These are phyloP conservation scores for Mesotaenium endlicherianum DNA, from an alignment of 139 green algal genomes.

Conservation along the genomic window DNA sequence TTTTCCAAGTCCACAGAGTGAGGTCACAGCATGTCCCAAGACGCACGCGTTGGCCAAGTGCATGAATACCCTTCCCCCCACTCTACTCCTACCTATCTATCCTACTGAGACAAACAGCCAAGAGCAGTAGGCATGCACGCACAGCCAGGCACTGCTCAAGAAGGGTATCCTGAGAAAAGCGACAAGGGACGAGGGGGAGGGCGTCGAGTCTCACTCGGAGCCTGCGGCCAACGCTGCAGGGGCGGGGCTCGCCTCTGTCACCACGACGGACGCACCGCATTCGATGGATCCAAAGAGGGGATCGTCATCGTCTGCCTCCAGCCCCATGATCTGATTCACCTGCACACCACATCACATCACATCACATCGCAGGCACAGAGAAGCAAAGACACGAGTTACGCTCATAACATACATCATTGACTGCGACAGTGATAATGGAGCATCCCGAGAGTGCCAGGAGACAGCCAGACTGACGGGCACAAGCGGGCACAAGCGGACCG, in stretches of 20 bases:
- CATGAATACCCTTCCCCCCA: no score
- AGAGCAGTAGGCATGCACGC: no score
- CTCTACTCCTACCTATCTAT: no score
- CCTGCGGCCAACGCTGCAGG: no score
- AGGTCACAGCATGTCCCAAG: no score
- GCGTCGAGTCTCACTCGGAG: no score
- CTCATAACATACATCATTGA: neutral
- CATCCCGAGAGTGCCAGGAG: neutral
- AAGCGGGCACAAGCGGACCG: neutral
- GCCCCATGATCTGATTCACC: neutral
- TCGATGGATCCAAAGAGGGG: neutral
- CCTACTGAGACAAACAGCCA: no score
- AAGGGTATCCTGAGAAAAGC: no score
- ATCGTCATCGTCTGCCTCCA: slow-evolving; percentile 1
- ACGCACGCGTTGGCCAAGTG: no score
- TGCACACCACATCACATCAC: neutral
- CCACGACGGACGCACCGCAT: neutral
- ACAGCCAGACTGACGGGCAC: neutral
- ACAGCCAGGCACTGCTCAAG: slow-evolving; percentile 21
- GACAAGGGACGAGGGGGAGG: no score
- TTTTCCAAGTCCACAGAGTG: no score
- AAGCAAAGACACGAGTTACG: neutral
- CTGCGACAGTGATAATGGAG: neutral
- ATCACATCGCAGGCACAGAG: neutral
- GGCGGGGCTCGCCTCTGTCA: no score